These are phyloP conservation scores for Malassezia arunalokei DNA, from an alignment of 1,284 basidiomycete species.

Conservation along the genomic window DNA sequence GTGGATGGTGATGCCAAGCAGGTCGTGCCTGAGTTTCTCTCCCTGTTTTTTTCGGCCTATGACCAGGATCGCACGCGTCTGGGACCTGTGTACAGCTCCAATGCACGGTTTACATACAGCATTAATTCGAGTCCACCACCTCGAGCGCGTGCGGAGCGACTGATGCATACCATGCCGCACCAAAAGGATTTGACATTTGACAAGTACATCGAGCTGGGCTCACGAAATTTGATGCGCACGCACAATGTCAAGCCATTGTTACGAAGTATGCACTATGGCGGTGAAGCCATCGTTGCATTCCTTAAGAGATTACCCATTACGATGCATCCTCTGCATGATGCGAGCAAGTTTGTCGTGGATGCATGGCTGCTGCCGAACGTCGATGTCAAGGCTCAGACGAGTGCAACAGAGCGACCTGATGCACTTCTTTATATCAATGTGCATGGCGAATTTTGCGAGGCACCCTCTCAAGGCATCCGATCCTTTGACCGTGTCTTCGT, in stretches of 20 bases:
- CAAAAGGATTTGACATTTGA: constrained; percentile 67
- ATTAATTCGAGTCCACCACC: constrained; percentile 69
- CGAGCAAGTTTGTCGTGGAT: constrained; percentile 70
- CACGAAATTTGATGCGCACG: constrained; percentile 40
- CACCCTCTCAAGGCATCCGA: constrained; percentile 56
- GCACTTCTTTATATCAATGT: constrained; percentile 63
- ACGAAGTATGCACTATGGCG: constrained; percentile 55
- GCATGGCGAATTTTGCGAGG: constrained; percentile 82
- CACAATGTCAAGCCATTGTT: constrained; percentile 23
- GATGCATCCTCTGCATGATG: constrained; percentile 58
- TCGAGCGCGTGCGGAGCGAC: constrained; percentile 50
- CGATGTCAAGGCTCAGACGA: constrained; percentile 43
- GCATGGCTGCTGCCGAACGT: constrained; percentile 55
- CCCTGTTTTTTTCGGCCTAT: constrained; percentile 62
- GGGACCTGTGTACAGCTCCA: constrained; percentile 63
- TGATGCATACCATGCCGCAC: constrained; percentile 54
- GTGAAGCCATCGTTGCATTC: constrained; percentile 57
- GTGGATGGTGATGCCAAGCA: constrained; percentile 60
- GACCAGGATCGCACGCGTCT: constrained; percentile 64
- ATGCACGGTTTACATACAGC: constrained; percentile 76
- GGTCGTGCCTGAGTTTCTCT: constrained; percentile 59
- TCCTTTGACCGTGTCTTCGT: constrained; percentile 90
- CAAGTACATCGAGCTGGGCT: constrained; percentile 52
- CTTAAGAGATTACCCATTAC: constrained; percentile 62
- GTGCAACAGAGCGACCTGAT: constrained; percentile 45